Conservation (phyloP, 805 yeast genomes). For the Zygotorulaspora sp. region DNA sequence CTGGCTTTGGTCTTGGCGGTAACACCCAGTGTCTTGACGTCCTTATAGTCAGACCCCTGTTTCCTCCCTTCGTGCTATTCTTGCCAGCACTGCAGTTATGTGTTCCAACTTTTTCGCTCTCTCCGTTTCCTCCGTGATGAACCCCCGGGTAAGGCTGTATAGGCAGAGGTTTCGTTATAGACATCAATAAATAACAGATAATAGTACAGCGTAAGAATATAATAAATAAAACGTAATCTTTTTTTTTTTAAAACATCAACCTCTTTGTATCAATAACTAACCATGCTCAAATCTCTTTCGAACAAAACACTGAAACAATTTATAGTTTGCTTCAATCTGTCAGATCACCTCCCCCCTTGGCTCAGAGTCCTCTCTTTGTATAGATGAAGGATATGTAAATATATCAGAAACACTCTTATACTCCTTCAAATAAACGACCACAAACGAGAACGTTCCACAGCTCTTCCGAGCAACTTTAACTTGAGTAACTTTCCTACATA, state of each 20-base stretch:
- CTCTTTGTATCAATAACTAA: background rate
- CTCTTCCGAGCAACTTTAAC: no score
- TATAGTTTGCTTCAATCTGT: no score
- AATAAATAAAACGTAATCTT: background rate
- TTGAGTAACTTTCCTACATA: no score
- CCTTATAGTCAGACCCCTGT: constrained; percentile 35
- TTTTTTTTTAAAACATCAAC: background rate
- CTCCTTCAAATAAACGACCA: no score
- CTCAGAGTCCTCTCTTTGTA: no score
- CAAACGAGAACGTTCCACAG: no score
- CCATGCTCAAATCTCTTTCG: background rate
- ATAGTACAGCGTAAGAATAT: constrained; percentile 3
- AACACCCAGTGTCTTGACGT: constrained; percentile 79
- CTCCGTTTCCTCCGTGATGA: constrained; percentile 2
- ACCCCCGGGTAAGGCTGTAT: constrained; percentile 16
- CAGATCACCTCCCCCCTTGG: no score
- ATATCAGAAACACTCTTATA: no score
- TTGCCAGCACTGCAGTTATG: constrained; percentile 12
- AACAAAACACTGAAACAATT: background rate
- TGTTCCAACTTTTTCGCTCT: constrained; percentile 4
- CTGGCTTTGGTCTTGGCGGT: constrained; percentile 81
- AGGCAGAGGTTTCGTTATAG: constrained; percentile 17
- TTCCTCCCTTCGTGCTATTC: constrained; percentile 19
- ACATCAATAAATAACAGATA: constrained; percentile 4
- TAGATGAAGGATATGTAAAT: no score